Evolutionary conservation across 352 stramenopile species (phyloP).

Genomic region (Aphanomyces euteiches): DNA sequence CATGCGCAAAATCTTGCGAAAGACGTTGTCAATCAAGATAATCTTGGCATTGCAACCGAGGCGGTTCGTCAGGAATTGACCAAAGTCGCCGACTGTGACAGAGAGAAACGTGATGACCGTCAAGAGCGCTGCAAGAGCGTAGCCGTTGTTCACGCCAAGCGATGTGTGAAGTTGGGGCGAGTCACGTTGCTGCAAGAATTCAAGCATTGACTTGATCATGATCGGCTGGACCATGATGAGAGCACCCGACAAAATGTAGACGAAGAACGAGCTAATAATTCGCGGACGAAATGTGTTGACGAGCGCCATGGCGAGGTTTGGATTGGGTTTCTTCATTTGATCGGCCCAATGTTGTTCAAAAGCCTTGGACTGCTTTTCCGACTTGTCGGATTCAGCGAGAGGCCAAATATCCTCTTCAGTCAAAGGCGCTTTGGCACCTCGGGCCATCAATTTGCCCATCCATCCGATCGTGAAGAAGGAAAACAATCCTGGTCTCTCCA

Average conservation of each 20-base stretch:
- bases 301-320: constrained; percentile 45
- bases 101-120: constrained; percentile 39
- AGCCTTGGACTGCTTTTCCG: constrained; percentile 28
- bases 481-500: constrained; percentile 41
- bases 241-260: constrained; percentile 40
- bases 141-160: too few relatives aligned
- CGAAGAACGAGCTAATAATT: constrained; percentile 36
- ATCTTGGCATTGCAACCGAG: constrained; percentile 46
- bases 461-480: constrained; percentile 53
- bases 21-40: constrained; percentile 56
- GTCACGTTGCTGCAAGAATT: constrained; percentile 37
- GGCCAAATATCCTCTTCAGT: constrained; percentile 28
- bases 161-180: constrained; percentile 24
- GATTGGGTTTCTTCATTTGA: constrained; percentile 34
- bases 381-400: constrained; percentile 33
- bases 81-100: constrained; percentile 45
- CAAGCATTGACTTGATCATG: constrained; percentile 55
- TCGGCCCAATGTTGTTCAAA: constrained; percentile 33
- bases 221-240: constrained; percentile 47
- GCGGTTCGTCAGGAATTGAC: constrained; percentile 45
- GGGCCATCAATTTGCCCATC: constrained; percentile 33
- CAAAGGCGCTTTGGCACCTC: constrained; percentile 4
- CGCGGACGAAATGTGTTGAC: constrained; percentile 47
- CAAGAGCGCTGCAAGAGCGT: constrained; percentile 18
- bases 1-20: constrained; percentile 48